Evolutionary conservation across 1,284 basidiomycete species (phyloP), one percentile per base, ranked within the genome.

Genomic region (Ustilago cynodontis): DNA sequence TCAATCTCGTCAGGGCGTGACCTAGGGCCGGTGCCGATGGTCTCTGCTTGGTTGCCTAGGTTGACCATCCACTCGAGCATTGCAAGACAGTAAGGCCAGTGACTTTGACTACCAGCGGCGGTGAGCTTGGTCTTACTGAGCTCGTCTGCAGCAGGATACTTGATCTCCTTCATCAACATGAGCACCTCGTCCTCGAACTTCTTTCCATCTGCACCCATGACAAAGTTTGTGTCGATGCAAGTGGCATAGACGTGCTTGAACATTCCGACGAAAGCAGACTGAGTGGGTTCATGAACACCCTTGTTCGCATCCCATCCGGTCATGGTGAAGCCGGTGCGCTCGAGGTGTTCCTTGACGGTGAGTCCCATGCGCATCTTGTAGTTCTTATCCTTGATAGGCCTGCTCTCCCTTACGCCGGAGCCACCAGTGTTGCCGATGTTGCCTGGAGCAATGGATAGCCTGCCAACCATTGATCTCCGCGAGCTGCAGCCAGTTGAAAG

Each of bases 11-110:
- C 77, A 0, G 49, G 59, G 16, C 77, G 71, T 47, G 77, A 79
- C 29, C 81, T 64, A 5, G 82, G 82, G 3, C 82, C 82, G 13
- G 77, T 77, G 9, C 78, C 78, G 53, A 80, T 67, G 35, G 54
- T 65, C 51, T 71, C 71, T 29, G 76, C 77, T 33, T 69, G 65
- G 20, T 63, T 74, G 41, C 71, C 77, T 1, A 86, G 37, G 45
- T 77, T 72, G 47, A 85, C 81, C 71, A 86, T 77, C 84, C 84
- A 86, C 60, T 85, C 82, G 37, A 86, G 80, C 78, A 86, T 82
- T 54, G 79, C 82, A 29, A 84, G 78, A 52, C 82, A 80, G 50
- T 70, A 80, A 0, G 84, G 84, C 84, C 84, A 86, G 60, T 85
- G 82, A 60, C 80, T 81, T 58, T 80, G 78, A 65, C 79, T 81